Percentiles rank a stretch among this genome's conserved stretches.
Conservation (phyloP, 2,329 filamentous ascomycete species). For the Aspergillus fructus region DNA sequence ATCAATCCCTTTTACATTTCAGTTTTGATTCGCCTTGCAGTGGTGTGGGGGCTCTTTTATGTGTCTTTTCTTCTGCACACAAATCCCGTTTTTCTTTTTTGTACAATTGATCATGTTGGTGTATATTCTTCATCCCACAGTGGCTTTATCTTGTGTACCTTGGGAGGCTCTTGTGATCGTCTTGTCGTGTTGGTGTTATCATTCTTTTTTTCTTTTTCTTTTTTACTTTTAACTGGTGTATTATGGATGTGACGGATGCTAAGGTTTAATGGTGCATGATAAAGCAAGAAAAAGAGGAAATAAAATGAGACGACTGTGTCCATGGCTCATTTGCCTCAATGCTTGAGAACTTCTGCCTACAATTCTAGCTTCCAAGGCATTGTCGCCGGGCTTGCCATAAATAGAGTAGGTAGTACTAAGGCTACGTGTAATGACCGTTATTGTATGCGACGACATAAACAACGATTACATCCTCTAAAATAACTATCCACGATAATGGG, state of each 20-base stretch:
- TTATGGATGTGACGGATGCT: slow-evolving; percentile 6
- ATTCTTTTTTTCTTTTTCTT: slow-evolving; percentile 9
- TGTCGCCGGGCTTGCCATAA: neutral
- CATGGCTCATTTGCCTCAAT: neutral
- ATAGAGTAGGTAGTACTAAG: neutral
- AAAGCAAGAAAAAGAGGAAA: slow-evolving; percentile 9
- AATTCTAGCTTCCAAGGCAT: neutral
- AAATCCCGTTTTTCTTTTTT: slow-evolving; percentile 19
- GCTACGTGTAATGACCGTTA: neutral
- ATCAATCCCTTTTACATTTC: neutral
- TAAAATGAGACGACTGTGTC: neutral
- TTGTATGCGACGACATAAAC: neutral
- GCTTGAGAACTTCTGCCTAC: neutral
- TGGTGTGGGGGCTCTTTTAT: slow-evolving; percentile 3
- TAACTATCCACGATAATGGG: neutral
- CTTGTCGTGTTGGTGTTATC: slow-evolving; percentile 14
- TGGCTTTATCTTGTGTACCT: slow-evolving; percentile 21
- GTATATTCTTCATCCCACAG: slow-evolving; percentile 10
- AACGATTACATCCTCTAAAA: neutral
- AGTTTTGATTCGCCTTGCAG: slow-evolving; percentile 12
- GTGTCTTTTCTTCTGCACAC: slow-evolving; percentile 10
- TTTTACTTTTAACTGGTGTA: slow-evolving; percentile 12
- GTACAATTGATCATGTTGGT: slow-evolving; percentile 21
- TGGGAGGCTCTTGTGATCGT: slow-evolving; percentile 22
- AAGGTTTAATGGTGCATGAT: slow-evolving; percentile 8